A percentile compares a stretch with the other conserved stretches of the same genome.
Conservation (phyloP, 1,284 basidiomycete species). For the Coniophora puteana region DNA sequence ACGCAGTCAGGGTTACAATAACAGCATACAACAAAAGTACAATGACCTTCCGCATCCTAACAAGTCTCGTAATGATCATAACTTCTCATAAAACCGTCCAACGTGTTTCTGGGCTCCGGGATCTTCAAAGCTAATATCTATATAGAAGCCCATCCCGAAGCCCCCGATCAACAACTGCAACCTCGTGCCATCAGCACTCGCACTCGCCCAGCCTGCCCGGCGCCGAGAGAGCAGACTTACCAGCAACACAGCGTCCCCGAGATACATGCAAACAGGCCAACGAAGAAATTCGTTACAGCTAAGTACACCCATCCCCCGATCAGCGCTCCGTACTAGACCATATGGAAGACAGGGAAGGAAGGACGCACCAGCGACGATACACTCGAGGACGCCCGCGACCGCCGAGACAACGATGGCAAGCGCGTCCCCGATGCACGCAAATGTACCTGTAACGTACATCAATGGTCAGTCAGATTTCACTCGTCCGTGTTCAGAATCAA, state of each 20-base stretch:
- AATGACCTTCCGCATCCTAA: too few relatives aligned
- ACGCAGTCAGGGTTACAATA: too few relatives aligned
- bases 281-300: constrained; percentile 34
- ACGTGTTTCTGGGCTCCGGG: constrained; percentile 6
- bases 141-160: constrained; percentile 5
- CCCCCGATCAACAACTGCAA: constrained; percentile 6
- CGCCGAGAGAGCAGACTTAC: constrained; percentile 5
- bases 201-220: background rate
- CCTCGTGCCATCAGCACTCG: background rate
- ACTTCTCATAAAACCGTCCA: too few relatives aligned
- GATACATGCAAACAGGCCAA: constrained; percentile 25
- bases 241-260: constrained; percentile 22
- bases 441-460: constrained; percentile 26
- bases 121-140: too few relatives aligned
- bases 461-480: too few relatives aligned
- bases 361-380: constrained; percentile 37
- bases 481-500: too few relatives aligned
- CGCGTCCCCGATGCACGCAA: constrained; percentile 38
- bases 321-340: background rate
- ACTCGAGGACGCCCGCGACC: constrained; percentile 43
- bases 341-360: background rate
- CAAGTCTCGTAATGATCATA: too few relatives aligned
- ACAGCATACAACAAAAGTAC: too few relatives aligned
- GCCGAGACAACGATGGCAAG: constrained; percentile 34
- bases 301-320: too few relatives aligned